Conservation (phyloP, 345 rosid genomes). For the Bruguiera gymnorhiza region DNA sequence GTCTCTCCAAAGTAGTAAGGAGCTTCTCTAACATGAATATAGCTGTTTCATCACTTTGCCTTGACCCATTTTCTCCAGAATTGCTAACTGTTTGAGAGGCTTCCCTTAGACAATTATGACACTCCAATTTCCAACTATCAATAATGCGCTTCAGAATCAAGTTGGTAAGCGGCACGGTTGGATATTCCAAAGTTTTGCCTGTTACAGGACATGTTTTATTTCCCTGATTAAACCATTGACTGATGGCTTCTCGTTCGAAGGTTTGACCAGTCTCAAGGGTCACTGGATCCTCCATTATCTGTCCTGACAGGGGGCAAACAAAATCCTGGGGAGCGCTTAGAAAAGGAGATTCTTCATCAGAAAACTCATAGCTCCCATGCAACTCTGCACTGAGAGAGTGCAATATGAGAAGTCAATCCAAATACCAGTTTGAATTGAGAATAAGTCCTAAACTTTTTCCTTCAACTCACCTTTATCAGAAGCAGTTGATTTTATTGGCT, state of each 20-base stretch:
- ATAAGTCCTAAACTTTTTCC: not conserved
- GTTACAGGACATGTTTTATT: slow-evolving; percentile 57
- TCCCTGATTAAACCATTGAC: slow-evolving; percentile 55
- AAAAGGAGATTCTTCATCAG: slow-evolving; percentile 27
- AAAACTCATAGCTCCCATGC: slow-evolving; percentile 16
- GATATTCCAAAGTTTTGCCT: slow-evolving; percentile 42
- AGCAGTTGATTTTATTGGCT: slow-evolving; percentile 20
- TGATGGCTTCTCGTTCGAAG: slow-evolving; percentile 51
- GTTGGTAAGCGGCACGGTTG: slow-evolving; percentile 45
- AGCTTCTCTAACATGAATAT: slow-evolving; percentile 40
- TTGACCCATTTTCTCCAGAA: slow-evolving; percentile 9
- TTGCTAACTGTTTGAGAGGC: slow-evolving; percentile 27
- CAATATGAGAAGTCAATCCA: slow-evolving; percentile 16
- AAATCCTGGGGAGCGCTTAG: slow-evolving; percentile 43
- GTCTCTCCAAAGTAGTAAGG: slow-evolving; percentile 31
- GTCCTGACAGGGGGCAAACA: slow-evolving; percentile 52
- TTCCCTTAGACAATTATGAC: slow-evolving; percentile 23
- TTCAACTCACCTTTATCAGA: slow-evolving; percentile 37
- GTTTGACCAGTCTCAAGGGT: slow-evolving; percentile 65
- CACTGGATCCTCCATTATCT: slow-evolving; percentile 57
- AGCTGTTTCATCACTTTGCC: slow-evolving; percentile 28
- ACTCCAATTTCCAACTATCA: slow-evolving; percentile 44
- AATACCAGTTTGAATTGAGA: slow-evolving; percentile 7
- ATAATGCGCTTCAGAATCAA: slow-evolving; percentile 46
- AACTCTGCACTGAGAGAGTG: slow-evolving; percentile 32